phyloP scores from a whole-genome alignment of 1,139 yeast genomes.

The Suhomyces yuchorum region DNA sequence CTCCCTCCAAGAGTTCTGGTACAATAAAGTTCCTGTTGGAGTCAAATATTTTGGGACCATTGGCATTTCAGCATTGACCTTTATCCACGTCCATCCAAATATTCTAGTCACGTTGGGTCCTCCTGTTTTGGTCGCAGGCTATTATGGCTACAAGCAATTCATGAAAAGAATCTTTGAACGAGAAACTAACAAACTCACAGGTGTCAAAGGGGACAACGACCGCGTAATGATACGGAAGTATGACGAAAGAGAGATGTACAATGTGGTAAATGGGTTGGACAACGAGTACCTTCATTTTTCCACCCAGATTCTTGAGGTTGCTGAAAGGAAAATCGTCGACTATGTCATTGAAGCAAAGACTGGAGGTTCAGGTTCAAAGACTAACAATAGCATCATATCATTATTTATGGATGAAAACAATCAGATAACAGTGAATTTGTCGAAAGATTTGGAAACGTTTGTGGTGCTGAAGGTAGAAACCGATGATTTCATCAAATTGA shows the following conservation, averaged over 20 bases:
- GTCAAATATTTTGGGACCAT: constrained; percentile 35
- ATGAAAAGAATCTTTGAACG: constrained; percentile 19
- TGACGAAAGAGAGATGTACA: constrained; percentile 36
- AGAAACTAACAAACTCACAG: constrained; percentile 16
- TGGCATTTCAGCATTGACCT: constrained; percentile 28
- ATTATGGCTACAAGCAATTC: constrained; percentile 25
- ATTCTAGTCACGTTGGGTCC: constrained; percentile 40
- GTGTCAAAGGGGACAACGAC: constrained; percentile 14
- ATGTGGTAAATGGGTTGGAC: constrained; percentile 40
- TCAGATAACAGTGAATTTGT: constrained; percentile 28
- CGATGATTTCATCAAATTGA: constrained; percentile 33
- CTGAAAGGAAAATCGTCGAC: constrained; percentile 28
- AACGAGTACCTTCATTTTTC: constrained; percentile 41
- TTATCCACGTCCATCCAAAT: constrained; percentile 43
- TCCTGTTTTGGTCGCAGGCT: constrained; percentile 34
- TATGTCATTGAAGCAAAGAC: constrained; percentile 12
- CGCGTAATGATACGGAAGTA: constrained; percentile 31
- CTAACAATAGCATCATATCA: constrained; percentile 1
- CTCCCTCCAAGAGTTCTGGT: constrained; percentile 31
- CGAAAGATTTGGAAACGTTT: constrained; percentile 17
- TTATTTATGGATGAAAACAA: constrained; percentile 32
- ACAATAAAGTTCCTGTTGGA: constrained; percentile 29
- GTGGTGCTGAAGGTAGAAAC: constrained; percentile 14
- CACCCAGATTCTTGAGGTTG: constrained; percentile 30
- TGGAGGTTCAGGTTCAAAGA: constrained; percentile 4